Conservation (phyloP, 352 stramenopile species). For the Thraustochytrium aureum region DNA sequence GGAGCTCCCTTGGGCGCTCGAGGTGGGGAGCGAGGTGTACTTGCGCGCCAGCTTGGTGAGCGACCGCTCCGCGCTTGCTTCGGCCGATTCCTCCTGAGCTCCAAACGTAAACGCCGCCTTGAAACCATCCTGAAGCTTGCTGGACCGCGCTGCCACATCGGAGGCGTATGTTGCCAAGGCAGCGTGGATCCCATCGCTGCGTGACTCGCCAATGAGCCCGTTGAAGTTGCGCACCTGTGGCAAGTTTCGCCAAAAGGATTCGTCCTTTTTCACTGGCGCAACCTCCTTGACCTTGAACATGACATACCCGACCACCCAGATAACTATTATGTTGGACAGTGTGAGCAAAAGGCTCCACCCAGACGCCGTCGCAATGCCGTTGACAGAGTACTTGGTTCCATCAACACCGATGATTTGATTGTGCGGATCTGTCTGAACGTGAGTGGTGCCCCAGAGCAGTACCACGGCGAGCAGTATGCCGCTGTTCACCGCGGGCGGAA, state of each 20-base stretch:
- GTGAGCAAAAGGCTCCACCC: conserved; percentile 64
- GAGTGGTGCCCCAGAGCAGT: not conserved
- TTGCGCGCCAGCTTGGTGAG: too few species aligned
- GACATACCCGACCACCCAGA: conserved; percentile 64
- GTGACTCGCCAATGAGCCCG: too few species aligned
- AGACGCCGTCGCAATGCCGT: conserved; percentile 22
- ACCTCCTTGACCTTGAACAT: conserved; percentile 77
- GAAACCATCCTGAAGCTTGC: too few species aligned
- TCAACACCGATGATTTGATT: not conserved
- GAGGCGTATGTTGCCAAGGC: too few species aligned
- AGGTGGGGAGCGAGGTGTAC: too few species aligned
- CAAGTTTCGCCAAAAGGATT: conserved; percentile 38
- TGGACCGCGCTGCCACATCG: too few species aligned
- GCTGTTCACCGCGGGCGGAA: conserved; percentile 70
- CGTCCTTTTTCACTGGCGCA: conserved; percentile 60
- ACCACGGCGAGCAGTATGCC: conserved; percentile 61
- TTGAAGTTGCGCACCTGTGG: too few species aligned
- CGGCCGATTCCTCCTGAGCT: too few species aligned
- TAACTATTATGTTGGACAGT: conserved; percentile 69
- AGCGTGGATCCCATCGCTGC: too few species aligned
- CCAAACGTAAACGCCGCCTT: too few species aligned
- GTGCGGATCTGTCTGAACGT: not conserved
- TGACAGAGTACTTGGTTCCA: not conserved
- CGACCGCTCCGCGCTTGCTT: too few species aligned
- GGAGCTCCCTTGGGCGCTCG: too few species aligned